Percentiles rank a stretch among this genome's conserved stretches.
Evolutionary conservation across 106 monocot genomes (phyloP).

Genomic region (Cymbidium sinense): DNA sequence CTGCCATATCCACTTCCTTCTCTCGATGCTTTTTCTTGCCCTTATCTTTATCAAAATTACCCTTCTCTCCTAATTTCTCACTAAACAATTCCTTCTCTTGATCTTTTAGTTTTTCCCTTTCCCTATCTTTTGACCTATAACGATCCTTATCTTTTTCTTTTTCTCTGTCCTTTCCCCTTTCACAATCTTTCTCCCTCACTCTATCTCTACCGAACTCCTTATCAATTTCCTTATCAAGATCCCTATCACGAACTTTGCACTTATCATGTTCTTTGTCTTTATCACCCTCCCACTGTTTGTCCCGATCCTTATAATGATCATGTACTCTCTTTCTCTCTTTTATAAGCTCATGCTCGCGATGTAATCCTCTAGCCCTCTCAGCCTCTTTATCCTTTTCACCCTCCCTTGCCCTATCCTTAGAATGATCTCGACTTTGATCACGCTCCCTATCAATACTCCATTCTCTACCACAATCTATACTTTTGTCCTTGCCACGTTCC

Average conservation of each 20-base stretch:
- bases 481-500: slow-evolving; percentile 17
- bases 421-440: slow-evolving; percentile 9
- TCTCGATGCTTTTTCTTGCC: slow-evolving; percentile 13
- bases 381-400: slow-evolving; percentile 22
- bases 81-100: slow-evolving; percentile 17
- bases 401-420: slow-evolving; percentile 18
- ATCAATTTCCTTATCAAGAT: slow-evolving; percentile 29
- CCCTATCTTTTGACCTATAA: slow-evolving; percentile 18
- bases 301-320: slow-evolving; percentile 2
- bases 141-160: slow-evolving; percentile 19
- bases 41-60: slow-evolving; percentile 11
- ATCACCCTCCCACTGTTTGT: slow-evolving; percentile 9
- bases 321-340: neutral
- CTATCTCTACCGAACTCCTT: slow-evolving; percentile 31
- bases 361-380: slow-evolving; percentile 19
- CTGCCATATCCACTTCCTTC: slow-evolving; percentile 14
- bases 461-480: slow-evolving; percentile 9
- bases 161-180: slow-evolving; percentile 14
- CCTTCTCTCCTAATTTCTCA: slow-evolving; percentile 5
- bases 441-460: neutral
- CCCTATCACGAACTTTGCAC: slow-evolving; percentile 21
- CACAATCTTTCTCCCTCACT: slow-evolving; percentile 23
- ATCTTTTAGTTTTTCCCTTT: slow-evolving; percentile 23
- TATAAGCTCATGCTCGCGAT: neutral
- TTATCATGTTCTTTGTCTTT: slow-evolving; percentile 27